A percentile compares a stretch with the other conserved stretches of the same genome.
Conservation (phyloP, 2,329 filamentous ascomycete genomes). For the Lachnellula willkommii region DNA sequence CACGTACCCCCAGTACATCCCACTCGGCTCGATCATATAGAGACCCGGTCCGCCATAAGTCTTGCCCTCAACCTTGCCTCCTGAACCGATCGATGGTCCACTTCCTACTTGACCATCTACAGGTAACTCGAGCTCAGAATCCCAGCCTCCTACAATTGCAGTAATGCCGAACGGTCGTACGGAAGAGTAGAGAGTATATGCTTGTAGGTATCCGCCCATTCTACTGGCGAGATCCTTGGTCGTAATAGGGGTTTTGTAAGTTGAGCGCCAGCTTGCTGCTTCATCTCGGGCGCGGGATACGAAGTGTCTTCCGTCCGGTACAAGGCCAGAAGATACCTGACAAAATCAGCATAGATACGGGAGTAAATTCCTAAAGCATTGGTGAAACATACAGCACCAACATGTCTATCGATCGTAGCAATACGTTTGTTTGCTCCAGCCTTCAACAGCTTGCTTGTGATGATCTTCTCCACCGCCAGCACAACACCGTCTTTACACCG, state of each 20-base stretch:
- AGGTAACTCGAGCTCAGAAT: slow-evolving; percentile 76
- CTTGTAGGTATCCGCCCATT: slow-evolving; percentile 94
- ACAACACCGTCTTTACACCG: slow-evolving; percentile 96
- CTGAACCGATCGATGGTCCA: slow-evolving; percentile 72
- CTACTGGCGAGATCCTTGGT: slow-evolving; percentile 82
- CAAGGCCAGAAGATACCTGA: slow-evolving; percentile 89
- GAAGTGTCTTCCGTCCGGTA: slow-evolving; percentile 94
- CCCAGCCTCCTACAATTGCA: slow-evolving; percentile 88
- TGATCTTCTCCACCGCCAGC: slow-evolving; percentile 92
- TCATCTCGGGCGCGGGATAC: slow-evolving; percentile 92
- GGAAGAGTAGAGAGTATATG: slow-evolving; percentile 94
- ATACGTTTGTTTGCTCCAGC: slow-evolving; percentile 95
- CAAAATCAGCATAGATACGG: slow-evolving; percentile 10
- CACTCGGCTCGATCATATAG: slow-evolving; percentile 99
- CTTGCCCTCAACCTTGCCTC: slow-evolving; percentile 72
- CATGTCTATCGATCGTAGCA: slow-evolving; percentile 85
- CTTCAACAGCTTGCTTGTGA: slow-evolving; percentile 93
- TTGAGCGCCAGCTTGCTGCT: slow-evolving; percentile 81
- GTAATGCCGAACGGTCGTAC: slow-evolving; percentile 97
- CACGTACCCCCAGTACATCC: slow-evolving; percentile 76
- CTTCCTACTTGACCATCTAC: slow-evolving; percentile 87
- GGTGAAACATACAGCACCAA: slow-evolving; percentile 70
- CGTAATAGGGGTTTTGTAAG: slow-evolving; percentile 92
- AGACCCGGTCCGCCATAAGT: slow-evolving; percentile 85
- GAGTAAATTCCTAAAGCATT: not conserved